Conservation (phyloP, 2,329 filamentous ascomycete species). For the Hymenoscyphus infarciens region DNA sequence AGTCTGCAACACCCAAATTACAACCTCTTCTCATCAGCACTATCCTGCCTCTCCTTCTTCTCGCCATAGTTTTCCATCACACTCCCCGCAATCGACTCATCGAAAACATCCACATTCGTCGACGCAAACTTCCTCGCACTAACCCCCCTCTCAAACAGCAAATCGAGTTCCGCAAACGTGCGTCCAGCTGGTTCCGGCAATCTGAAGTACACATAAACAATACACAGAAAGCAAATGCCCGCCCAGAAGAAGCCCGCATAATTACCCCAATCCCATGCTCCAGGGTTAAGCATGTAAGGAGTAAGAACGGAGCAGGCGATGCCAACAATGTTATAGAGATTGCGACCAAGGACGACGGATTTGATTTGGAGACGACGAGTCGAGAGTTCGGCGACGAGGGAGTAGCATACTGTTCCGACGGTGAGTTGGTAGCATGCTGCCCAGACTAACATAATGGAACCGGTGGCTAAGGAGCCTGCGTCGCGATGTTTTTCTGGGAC, state of each 20-base stretch:
- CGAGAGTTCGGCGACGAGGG: conserved; percentile 79
- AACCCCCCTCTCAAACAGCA: conserved; percentile 74
- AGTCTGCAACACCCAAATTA: not conserved
- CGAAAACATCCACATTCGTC: conserved; percentile 33
- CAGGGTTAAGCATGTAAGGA: conserved; percentile 89
- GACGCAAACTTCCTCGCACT: conserved; percentile 37
- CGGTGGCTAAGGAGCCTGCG: conserved; percentile 29
- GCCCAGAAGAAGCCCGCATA: conserved; percentile 71
- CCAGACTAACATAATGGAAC: conserved; percentile 74
- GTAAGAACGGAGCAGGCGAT: conserved; percentile 81
- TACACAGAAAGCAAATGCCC: conserved; percentile 57
- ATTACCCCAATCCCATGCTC: conserved; percentile 83
- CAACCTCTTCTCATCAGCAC: not conserved
- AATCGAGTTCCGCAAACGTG: conserved; percentile 80
- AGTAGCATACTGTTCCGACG: conserved; percentile 87
- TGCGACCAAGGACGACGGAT: conserved; percentile 81
- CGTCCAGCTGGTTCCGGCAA: conserved; percentile 77
- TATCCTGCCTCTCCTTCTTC: conserved; percentile 47
- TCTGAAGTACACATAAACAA: conserved; percentile 74
- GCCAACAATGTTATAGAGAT: conserved; percentile 67
- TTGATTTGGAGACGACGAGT: conserved; percentile 84
- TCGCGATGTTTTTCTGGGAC: conserved; percentile 28
- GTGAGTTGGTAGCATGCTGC: conserved; percentile 81
- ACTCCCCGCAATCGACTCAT: conserved; percentile 24
- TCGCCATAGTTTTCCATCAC: conserved; percentile 44